phyloP scores from a whole-genome alignment of 2,329 filamentous ascomycete genomes.

The Ophiostoma ulmi region DNA sequence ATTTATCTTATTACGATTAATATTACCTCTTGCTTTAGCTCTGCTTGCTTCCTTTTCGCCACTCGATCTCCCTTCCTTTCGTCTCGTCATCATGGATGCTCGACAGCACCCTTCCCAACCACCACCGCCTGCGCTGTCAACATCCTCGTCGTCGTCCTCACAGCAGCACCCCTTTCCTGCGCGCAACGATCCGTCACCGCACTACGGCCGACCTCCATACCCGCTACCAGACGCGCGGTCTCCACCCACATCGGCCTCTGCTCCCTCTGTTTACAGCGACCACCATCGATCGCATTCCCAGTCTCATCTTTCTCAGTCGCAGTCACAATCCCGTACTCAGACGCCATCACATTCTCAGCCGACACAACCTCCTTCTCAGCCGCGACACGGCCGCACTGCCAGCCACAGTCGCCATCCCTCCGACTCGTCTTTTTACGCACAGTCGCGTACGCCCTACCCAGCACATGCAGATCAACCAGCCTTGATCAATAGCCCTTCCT shows the following conservation, averaged over 20 bases:
- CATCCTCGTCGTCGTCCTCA: conserved; percentile 16
- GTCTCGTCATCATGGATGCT: conserved; percentile 36
- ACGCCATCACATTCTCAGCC: conserved; percentile 23
- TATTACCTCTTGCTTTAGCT: not conserved
- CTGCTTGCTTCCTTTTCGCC: not conserved
- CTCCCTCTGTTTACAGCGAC: conserved; percentile 33
- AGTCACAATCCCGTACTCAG: conserved; percentile 23
- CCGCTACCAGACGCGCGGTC: conserved; percentile 28
- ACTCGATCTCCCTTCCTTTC: not conserved
- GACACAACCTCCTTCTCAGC: conserved; percentile 3
- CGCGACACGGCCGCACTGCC: not conserved
- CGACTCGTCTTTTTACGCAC: conserved; percentile 42
- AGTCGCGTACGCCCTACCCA: conserved; percentile 35
- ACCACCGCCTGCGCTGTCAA: conserved; percentile 23
- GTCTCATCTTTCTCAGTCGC: not conserved
- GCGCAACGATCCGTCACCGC: conserved; percentile 34
- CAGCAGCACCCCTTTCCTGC: conserved; percentile 33
- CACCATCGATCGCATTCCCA: conserved; percentile 24
- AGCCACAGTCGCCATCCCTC: conserved; percentile 35
- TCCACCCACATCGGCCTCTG: conserved; percentile 28
- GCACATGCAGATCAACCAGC: conserved; percentile 28
- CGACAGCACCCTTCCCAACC: conserved; percentile 33
- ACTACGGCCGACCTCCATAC: conserved; percentile 33
- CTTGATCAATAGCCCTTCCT: conserved; percentile 19
- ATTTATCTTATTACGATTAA: not conserved